Evolutionary conservation across 768 basidiomycete genomes (phyloP).

Genomic region (Clavulina sp.): DNA sequence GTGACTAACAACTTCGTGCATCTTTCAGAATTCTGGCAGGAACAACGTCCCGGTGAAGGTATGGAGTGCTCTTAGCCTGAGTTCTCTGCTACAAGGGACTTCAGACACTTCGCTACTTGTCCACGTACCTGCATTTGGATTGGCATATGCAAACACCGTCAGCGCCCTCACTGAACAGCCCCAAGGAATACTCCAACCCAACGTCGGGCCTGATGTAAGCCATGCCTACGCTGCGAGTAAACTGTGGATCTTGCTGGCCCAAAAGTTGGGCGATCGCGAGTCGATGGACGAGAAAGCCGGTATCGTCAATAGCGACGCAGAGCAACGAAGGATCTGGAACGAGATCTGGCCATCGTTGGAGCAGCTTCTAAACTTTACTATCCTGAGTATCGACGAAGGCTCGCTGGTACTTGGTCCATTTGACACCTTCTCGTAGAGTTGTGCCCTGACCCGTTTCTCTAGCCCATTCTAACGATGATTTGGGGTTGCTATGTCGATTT

Average conservation of each 20-base stretch:
- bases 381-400: not conserved
- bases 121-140: conserved; percentile 34
- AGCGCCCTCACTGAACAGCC: conserved; percentile 21
- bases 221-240: conserved; percentile 53
- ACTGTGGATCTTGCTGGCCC: conserved; percentile 48
- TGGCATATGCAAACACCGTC: conserved; percentile 30
- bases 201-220: conserved; percentile 25
- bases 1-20: not conserved
- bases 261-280: conserved; percentile 14
- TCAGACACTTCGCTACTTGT: conserved; percentile 29
- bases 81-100: conserved; percentile 29
- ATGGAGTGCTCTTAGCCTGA: conserved; percentile 49
- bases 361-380: conserved; percentile 5
- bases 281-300: not conserved
- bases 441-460: not conserved
- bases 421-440: not conserved
- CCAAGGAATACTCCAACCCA: too few relatives aligned
- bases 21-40: not conserved
- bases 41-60: not conserved
- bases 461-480: conserved; percentile 38
- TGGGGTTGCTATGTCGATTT: conserved; percentile 49
- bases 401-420: not conserved
- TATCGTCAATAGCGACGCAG: conserved; percentile 1
- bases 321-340: conserved; percentile 40
- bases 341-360: conserved; percentile 62